Base-by-base conservation (phyloP, 768 basidiomycete genomes). In the Tulasnella sp. region DNA sequence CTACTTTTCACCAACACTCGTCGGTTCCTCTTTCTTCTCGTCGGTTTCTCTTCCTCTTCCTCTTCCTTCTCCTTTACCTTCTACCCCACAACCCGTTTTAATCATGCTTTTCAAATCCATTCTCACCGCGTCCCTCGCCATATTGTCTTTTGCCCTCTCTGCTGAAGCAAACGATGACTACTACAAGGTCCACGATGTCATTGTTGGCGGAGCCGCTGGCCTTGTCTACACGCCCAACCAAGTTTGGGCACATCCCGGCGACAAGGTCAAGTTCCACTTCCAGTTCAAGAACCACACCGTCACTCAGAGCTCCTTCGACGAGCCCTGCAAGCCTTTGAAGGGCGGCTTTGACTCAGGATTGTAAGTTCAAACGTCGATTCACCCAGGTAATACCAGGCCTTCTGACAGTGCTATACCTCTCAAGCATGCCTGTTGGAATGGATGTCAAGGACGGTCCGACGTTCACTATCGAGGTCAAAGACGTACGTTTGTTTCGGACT, bases 291-390 rank as follows among this genome's bases (percentile, higher is more conserved):
- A 76, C 61, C 75, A 76, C 44, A 76, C 51, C 26, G 75, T 76
- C 55, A 76, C 75, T 46, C 55, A 76, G 51, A 61, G 55, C 61
- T 76, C 75, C 23, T 76, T 76, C 37, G 57, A 76, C 18, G 57
- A 55, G 7, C 75, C 75, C 23, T 76, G 75, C 57, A 7, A 69
- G 11, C 35, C 46, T 1, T 20, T 61, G 32, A 29, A 61, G 9
- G 75, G 75, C 26, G 73, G 79, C 23, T 79, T 80, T 42, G 70
- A 80, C 69, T 70, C 74, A 3, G 80, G 80, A 18, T 80, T 80
- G 79, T 79, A 74, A 10, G 79, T 57, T 26, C 11, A 16, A 42
- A n/a, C 26, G 15, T 15, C 26, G 35, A 48, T 29, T 77, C 3
- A 55, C 40, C 32, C 29, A 32, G 4, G 18, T 71, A 29, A n/a